phyloP scores from a whole-genome alignment of 176 grass and related monocot genomes.

The Zoysia pacifica region DNA sequence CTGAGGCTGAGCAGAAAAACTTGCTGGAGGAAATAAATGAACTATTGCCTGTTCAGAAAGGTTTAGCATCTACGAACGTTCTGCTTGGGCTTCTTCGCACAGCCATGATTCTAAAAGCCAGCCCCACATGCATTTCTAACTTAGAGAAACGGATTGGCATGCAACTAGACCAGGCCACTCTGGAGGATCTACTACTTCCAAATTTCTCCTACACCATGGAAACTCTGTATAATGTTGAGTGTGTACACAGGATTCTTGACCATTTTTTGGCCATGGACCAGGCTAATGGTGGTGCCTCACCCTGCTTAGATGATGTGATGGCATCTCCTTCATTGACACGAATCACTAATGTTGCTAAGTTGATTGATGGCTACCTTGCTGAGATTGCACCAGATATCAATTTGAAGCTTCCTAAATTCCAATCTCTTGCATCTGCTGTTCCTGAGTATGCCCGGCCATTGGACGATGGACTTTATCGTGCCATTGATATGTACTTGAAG shows the following conservation, averaged over 20 bases:
- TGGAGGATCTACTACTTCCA: slow-evolving; percentile 83
- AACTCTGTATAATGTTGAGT: slow-evolving; percentile 92
- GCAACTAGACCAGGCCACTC: slow-evolving; percentile 74
- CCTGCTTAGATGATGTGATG: slow-evolving; percentile 61
- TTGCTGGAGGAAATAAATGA: slow-evolving; percentile 75
- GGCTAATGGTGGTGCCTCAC: slow-evolving; percentile 52
- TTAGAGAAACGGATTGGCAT: slow-evolving; percentile 81
- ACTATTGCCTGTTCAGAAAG: slow-evolving; percentile 67
- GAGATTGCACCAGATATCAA: slow-evolving; percentile 91
- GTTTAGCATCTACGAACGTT: slow-evolving; percentile 69
- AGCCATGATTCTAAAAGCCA: slow-evolving; percentile 75
- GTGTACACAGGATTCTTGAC: slow-evolving; percentile 80
- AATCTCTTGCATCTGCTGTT: slow-evolving; percentile 65
- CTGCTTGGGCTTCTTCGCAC: slow-evolving; percentile 80
- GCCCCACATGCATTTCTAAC: slow-evolving; percentile 61
- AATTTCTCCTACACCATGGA: slow-evolving; percentile 88
- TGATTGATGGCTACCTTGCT: slow-evolving; percentile 86
- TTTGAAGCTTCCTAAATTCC: slow-evolving; percentile 76
- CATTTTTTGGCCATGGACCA: slow-evolving; percentile 92
- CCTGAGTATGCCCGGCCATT: slow-evolving; percentile 84
- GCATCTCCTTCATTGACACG: slow-evolving; percentile 65
- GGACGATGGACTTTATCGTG: slow-evolving; percentile 86
- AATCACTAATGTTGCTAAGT: slow-evolving; percentile 67
- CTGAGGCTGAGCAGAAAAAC: slow-evolving; percentile 77
- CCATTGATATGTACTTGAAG: slow-evolving; percentile 93